Conservation (phyloP, 2,329 filamentous ascomycete genomes). For the Ceratocystis smalleyi region DNA sequence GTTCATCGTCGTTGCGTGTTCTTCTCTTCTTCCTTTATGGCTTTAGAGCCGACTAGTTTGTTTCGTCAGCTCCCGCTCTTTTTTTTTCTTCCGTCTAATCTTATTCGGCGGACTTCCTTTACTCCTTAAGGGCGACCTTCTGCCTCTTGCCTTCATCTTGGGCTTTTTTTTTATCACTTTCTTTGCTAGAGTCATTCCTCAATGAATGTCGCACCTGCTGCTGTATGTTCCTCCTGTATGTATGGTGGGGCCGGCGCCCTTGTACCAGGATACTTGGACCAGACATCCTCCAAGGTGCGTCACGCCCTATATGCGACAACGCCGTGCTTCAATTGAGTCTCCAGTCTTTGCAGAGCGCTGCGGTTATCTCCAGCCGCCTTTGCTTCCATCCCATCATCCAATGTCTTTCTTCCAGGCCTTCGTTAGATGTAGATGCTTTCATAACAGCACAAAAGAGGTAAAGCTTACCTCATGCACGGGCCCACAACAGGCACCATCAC, state of each 20-base stretch:
- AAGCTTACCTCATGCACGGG: background rate
- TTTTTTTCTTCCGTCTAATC: background rate
- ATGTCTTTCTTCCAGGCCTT: background rate
- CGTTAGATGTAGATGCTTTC: background rate
- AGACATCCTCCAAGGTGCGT: background rate
- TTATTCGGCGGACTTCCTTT: background rate
- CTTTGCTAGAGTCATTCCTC: background rate
- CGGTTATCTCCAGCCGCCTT: background rate
- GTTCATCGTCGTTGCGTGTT: background rate
- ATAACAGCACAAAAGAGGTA: background rate
- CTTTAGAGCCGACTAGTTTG: background rate
- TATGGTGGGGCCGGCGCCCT: background rate
- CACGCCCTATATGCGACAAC: background rate
- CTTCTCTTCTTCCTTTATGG: background rate
- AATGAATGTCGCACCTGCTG: background rate
- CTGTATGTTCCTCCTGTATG: background rate
- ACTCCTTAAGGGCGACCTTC: background rate
- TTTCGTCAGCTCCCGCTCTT: background rate
- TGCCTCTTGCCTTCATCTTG: background rate
- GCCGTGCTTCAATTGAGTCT: background rate
- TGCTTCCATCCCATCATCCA: background rate
- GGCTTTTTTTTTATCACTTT: background rate
- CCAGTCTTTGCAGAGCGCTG: background rate
- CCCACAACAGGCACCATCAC: background rate
- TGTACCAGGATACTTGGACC: too few relatives aligned